phyloP scores from a whole-genome alignment of 345 rosid genomes.

The Arabidopsis arenosa region DNA sequence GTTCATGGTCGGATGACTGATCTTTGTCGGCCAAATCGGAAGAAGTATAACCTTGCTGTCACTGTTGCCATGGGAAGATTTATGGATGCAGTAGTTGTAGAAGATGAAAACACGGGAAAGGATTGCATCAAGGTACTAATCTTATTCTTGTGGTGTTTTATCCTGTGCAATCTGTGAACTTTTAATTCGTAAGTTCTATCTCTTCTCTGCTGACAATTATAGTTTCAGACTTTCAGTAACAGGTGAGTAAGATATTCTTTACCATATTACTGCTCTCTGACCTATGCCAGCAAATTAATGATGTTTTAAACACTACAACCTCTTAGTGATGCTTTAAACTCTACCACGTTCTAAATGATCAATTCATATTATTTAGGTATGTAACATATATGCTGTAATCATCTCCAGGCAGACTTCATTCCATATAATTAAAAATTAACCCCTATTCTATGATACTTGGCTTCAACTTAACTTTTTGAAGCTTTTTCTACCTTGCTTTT shows the following conservation, averaged over 20 bases:
- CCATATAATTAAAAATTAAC: neutral
- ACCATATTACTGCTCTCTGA: constrained; percentile 23
- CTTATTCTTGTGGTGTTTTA: constrained; percentile 31
- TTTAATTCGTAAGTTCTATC: constrained; percentile 2
- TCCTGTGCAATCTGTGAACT: constrained; percentile 32
- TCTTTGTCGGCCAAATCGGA: constrained; percentile 89
- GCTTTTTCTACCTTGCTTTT: constrained; percentile 24
- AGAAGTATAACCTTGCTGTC: constrained; percentile 95
- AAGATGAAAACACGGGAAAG: constrained; percentile 93
- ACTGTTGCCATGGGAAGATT: constrained; percentile 99
- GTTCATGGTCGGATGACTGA: constrained; percentile 99
- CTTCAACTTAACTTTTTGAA: constrained; percentile 16
- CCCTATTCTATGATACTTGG: constrained; percentile 13
- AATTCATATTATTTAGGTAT: constrained; percentile 16
- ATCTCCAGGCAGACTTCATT: constrained; percentile 20
- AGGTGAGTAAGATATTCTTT: constrained; percentile 11
- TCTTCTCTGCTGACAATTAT: constrained; percentile 16
- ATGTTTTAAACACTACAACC: constrained; percentile 16
- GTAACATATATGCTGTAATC: constrained; percentile 30
- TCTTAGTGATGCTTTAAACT: constrained; percentile 25
- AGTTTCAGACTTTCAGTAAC: constrained; percentile 2
- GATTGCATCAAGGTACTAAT: constrained; percentile 92
- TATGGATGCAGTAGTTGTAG: constrained; percentile 98
- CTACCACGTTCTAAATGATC: constrained; percentile 25
- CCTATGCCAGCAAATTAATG: constrained; percentile 25